Base-by-base conservation (phyloP, 192 early-diverging fungal species). In the Podila clonocystis region DNA sequence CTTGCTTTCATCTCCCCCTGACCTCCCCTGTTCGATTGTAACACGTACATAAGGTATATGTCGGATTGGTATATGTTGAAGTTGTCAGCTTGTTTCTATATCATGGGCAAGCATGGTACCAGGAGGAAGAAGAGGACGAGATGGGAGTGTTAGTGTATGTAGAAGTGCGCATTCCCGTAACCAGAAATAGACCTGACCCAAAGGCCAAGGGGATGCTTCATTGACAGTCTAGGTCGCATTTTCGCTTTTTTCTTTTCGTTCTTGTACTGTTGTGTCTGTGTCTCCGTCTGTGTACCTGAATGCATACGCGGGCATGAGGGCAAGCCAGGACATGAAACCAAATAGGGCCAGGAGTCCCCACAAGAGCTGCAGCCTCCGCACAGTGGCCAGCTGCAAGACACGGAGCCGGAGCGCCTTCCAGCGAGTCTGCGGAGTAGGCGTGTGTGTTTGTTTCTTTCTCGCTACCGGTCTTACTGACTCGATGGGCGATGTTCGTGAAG, bases 251-350 rank as follows among this genome's bases (percentile, higher is more conserved):
- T 41, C 38, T 41, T 41, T 41, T 17, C n/a, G n/a, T n/a, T 45
- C 15, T 15, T 45, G 7, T 36, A 15, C 41, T 0, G 2, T 1
- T 45, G 41, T 45, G 41, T 15, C 0, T 45, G 6, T 36, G 8
- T 11, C 9, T 36, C 34, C 34, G 34, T 36, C 8, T 36, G 9
- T 49, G 26, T 79, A 79, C 77, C 77, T 68, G 58, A 80, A 80
- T 34, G 71, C 77, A 55, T 69, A 80, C 19, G 77, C 77, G 3
- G 77, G 77, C 57, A 72, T 80, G 45, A 80, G 30, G 17, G 77
- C 60, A 19, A 80, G 59, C 77, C 77, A 80, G 34, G 77, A 31
- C 77, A 80, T 80, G 33, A 52, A 45, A 17, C 66, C 62, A 24
- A 73, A 68, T 4, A 73, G 48, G 5, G 62, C 70, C 28, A 80